Conservation (phyloP, 1,139 yeast genomes). For the Candida tetrigidarum region DNA sequence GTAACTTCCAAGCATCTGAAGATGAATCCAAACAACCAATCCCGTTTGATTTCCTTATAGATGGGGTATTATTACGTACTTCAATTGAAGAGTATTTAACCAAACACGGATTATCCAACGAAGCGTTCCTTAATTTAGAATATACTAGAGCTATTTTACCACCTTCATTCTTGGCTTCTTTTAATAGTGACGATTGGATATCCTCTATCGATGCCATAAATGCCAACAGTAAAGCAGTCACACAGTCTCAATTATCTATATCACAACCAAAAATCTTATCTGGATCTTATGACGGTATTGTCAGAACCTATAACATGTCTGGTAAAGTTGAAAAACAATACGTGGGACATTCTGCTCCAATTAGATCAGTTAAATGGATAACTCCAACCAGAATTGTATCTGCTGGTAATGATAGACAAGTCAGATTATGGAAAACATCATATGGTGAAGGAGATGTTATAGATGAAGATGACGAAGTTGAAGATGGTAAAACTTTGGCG, state of each 20-base stretch:
- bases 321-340: constrained; percentile 86
- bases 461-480: constrained; percentile 47
- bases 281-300: constrained; percentile 95
- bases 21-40: constrained; percentile 58
- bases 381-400: constrained; percentile 77
- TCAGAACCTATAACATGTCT: constrained; percentile 82
- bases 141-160: constrained; percentile 94
- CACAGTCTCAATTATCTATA: constrained; percentile 32
- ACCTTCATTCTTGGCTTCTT: constrained; percentile 88
- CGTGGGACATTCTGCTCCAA: constrained; percentile 86
- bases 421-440: constrained; percentile 85
- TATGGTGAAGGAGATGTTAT: constrained; percentile 34
- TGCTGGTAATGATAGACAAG: constrained; percentile 86
- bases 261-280: constrained; percentile 63
- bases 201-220: constrained; percentile 68
- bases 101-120: constrained; percentile 79
- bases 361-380: constrained; percentile 80
- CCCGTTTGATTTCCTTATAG: constrained; percentile 92
- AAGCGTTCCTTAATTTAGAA: constrained; percentile 78
- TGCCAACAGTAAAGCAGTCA: constrained; percentile 29
- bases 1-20: constrained; percentile 22
- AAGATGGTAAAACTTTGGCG: constrained; percentile 78
- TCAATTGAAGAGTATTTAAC: constrained; percentile 81
- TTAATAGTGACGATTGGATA: constrained; percentile 95
- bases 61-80: constrained; percentile 77